These are phyloP conservation scores for Periglandula ipomoeae DNA, from an alignment of 2,329 filamentous ascomycete genomes.

Conservation along the genomic window DNA sequence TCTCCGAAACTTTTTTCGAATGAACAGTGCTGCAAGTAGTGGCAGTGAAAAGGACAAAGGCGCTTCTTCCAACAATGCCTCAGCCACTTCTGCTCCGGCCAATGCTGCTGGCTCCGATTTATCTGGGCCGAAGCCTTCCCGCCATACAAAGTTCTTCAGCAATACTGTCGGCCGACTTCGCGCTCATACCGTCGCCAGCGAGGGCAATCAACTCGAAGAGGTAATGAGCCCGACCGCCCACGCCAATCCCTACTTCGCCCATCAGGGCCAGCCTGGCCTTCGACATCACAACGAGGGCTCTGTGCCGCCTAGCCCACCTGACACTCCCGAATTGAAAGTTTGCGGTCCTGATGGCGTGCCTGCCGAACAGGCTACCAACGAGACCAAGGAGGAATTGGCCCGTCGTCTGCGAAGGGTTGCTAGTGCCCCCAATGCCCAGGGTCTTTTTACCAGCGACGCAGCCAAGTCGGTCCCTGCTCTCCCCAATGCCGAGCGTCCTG, in stretches of 20 bases:
- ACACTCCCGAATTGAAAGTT: conserved; percentile 72
- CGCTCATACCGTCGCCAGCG: conserved; percentile 83
- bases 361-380: conserved; percentile 59
- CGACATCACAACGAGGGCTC: conserved; percentile 93
- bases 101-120: conserved; percentile 9
- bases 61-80: conserved; percentile 3
- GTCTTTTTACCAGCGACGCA: conserved; percentile 57
- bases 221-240: conserved; percentile 82
- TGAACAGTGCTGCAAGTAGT: conserved; percentile 40
- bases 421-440: conserved; percentile 94
- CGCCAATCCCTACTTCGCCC: conserved; percentile 94
- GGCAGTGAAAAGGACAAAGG: conserved; percentile 26
- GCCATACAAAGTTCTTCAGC: conserved; percentile 82
- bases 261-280: conserved; percentile 87
- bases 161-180: conserved; percentile 78
- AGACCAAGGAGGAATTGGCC: conserved; percentile 88
- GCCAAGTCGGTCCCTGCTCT: conserved; percentile 17
- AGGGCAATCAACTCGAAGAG: conserved; percentile 85
- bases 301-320: conserved; percentile 83
- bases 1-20: conserved; percentile 63
- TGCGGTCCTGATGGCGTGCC: conserved; percentile 57
- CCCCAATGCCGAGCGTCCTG: conserved; percentile 57
- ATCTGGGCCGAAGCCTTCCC: conserved; percentile 49
- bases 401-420: conserved; percentile 88
- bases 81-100: conserved; percentile 8